Evolutionary conservation across 768 basidiomycete genomes (phyloP).

Genomic region (Rhodosporidiobolus odoratus): DNA sequence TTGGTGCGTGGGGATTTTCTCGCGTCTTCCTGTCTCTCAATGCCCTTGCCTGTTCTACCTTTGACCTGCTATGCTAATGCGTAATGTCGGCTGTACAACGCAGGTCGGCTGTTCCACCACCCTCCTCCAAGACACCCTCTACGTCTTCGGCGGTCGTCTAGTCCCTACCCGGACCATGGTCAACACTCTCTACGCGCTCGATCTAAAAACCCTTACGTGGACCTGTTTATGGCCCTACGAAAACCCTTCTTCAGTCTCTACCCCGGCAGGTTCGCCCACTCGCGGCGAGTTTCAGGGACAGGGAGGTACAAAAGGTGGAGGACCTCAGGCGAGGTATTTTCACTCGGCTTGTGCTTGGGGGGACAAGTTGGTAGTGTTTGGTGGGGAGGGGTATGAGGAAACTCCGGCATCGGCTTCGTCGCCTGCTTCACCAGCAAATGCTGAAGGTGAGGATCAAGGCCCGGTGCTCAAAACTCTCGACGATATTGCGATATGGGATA

Average conservation of each 20-base stretch:
- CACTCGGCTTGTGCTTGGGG: slow-evolving; percentile 64
- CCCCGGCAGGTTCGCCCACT: too few relatives aligned
- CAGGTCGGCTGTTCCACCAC: slow-evolving; percentile 81
- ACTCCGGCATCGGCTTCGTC: neutral
- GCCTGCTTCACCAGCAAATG: neutral
- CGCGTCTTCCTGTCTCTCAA: slow-evolving; percentile 7
- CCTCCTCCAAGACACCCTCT: slow-evolving; percentile 78
- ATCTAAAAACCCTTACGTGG: slow-evolving; percentile 77
- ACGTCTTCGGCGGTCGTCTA: slow-evolving; percentile 82
- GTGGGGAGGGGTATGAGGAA: slow-evolving; percentile 58
- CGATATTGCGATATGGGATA: slow-evolving; percentile 85
- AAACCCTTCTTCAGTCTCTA: neutral
- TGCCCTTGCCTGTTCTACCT: neutral
- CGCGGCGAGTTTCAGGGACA: too few relatives aligned
- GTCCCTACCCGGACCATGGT: slow-evolving; percentile 84
- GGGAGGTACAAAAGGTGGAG: neutral
- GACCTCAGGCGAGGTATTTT: slow-evolving; percentile 81
- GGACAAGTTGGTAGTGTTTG: slow-evolving; percentile 80
- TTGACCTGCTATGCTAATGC: neutral
- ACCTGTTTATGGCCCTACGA: slow-evolving; percentile 60
- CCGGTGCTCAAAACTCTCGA: slow-evolving; percentile 11
- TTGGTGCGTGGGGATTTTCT: slow-evolving; percentile 64
- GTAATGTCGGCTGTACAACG: neutral
- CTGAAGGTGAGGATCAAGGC: neutral
- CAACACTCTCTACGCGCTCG: slow-evolving; percentile 81